Evolutionary conservation across 2,329 filamentous ascomycete species (phyloP).

Genomic region (Pseudogymnoascus sp.): DNA sequence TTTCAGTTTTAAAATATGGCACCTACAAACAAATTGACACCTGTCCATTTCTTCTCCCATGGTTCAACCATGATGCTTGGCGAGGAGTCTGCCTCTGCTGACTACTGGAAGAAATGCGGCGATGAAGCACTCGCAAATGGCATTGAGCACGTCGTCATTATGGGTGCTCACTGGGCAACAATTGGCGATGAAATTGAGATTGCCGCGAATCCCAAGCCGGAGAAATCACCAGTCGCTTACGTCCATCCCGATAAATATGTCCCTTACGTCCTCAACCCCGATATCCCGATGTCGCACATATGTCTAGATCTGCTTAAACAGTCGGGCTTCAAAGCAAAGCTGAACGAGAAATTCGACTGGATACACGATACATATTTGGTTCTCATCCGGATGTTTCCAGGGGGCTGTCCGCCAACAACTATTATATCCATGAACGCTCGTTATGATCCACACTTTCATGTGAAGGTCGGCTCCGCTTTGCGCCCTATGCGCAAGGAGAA

Average conservation of each 20-base stretch:
- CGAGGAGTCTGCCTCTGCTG: constrained; percentile 51
- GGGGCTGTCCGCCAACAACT: constrained; percentile 53
- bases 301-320: constrained; percentile 42
- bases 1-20: neutral
- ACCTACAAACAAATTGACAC: constrained; percentile 22
- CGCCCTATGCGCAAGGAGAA: constrained; percentile 46
- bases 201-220: constrained; percentile 49
- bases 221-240: constrained; percentile 56
- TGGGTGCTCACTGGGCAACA: constrained; percentile 61
- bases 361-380: constrained; percentile 64
- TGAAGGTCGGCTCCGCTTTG: constrained; percentile 48
- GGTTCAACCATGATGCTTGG: constrained; percentile 66
- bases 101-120: constrained; percentile 57
- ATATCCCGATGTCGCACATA: constrained; percentile 42
- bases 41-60: constrained; percentile 61
- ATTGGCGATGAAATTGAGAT: constrained; percentile 48
- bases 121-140: constrained; percentile 50
- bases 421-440: constrained; percentile 46
- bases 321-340: constrained; percentile 46
- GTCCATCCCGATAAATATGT: constrained; percentile 57
- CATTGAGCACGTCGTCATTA: constrained; percentile 56
- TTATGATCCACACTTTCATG: constrained; percentile 47
- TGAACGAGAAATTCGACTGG: constrained; percentile 55
- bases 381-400: constrained; percentile 60
- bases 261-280: constrained; percentile 52